Conservation (phyloP, 2,329 filamentous ascomycete genomes). For the Calonectria multiphialidica region DNA sequence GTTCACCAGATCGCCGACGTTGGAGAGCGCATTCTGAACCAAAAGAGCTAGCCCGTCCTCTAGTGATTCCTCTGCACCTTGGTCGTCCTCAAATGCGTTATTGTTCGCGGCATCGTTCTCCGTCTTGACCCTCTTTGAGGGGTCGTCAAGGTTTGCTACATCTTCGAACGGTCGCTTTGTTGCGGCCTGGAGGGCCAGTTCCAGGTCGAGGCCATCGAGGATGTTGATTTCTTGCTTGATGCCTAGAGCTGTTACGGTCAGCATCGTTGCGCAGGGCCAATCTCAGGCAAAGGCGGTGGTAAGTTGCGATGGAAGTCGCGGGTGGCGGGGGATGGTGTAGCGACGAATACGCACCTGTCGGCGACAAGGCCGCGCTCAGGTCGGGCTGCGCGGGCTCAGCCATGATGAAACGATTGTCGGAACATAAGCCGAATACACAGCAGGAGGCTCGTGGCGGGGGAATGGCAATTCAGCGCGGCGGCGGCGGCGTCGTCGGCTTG, state of each 20-base stretch:
- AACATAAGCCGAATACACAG: constrained; percentile 39
- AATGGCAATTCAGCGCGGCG: constrained; percentile 35
- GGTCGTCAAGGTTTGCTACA: constrained; percentile 41
- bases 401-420: constrained; percentile 52
- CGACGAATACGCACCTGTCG: constrained; percentile 48
- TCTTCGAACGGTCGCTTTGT: constrained; percentile 54
- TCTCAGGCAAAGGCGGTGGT: constrained; percentile 20
- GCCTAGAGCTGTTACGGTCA: constrained; percentile 45
- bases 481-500: constrained; percentile 34
- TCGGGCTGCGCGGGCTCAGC: constrained; percentile 55
- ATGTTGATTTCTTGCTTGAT: constrained; percentile 55
- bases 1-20: constrained; percentile 52
- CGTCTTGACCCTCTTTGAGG: constrained; percentile 51
- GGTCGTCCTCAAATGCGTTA: constrained; percentile 34
- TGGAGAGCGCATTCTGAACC: constrained; percentile 55
- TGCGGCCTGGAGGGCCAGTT: constrained; percentile 50
- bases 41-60: constrained; percentile 53
- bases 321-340: constrained; percentile 24
- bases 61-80: constrained; percentile 44
- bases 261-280: constrained; percentile 28
- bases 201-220: constrained; percentile 51
- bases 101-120: constrained; percentile 40
- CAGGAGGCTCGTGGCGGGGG: constrained; percentile 33
- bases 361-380: constrained; percentile 48
- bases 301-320: constrained; percentile 14